phyloP scores from a whole-genome alignment of 768 basidiomycete genomes.

The Kwoniella newhampshirensis region DNA sequence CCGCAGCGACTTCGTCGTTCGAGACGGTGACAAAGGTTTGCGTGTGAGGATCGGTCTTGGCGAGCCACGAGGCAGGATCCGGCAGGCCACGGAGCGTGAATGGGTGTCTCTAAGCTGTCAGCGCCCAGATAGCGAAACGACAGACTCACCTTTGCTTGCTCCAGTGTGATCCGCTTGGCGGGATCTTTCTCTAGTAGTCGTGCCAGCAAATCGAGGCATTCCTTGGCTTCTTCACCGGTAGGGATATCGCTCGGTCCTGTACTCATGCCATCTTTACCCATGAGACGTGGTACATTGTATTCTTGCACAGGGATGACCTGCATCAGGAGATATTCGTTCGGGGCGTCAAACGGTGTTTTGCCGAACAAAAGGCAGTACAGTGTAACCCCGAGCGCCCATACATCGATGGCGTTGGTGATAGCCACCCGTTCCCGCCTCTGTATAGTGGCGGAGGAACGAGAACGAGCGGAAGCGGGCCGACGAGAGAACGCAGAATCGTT shows the following conservation, averaged over 20 bases:
- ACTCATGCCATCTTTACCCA: conserved; percentile 69
- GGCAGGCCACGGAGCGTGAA: conserved; percentile 62
- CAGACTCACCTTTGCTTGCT: conserved; percentile 72
- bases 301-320: conserved; percentile 71
- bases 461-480: conserved; percentile 22
- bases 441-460: conserved; percentile 31
- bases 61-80: conserved; percentile 70
- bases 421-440: conserved; percentile 50
- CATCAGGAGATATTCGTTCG: conserved; percentile 76
- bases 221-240: conserved; percentile 58
- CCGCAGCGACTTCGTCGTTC: conserved; percentile 72
- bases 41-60: conserved; percentile 61
- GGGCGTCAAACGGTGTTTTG: conserved; percentile 69
- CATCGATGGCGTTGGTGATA: conserved; percentile 90
- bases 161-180: conserved; percentile 69
- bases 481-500: conserved; percentile 32
- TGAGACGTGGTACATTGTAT: conserved; percentile 65
- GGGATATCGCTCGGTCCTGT: conserved; percentile 62
- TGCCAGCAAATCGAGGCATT: conserved; percentile 71
- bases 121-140: neutral
- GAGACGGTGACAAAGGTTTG: conserved; percentile 64
- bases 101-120: conserved; percentile 52
- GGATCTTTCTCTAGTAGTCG: conserved; percentile 78
- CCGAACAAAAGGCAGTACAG: conserved; percentile 93
- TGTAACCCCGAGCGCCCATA: conserved; percentile 97